Evolutionary conservation across 345 rosid species (phyloP).

Genomic region (Gossypium sturtianum): DNA sequence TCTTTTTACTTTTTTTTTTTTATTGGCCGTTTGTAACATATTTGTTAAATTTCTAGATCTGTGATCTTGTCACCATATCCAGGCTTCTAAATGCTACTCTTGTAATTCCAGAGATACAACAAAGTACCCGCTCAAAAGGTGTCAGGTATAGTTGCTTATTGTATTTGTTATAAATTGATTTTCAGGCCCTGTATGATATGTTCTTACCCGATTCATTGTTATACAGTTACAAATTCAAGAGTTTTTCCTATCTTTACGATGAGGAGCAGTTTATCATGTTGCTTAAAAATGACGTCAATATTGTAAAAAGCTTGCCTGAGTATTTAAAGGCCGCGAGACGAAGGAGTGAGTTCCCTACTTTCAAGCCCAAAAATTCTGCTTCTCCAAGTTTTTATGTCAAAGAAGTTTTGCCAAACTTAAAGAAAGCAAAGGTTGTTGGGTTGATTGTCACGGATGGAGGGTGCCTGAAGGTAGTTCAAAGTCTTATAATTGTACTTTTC

Average conservation of each 20-base stretch:
- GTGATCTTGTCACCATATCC: conserved; percentile 99
- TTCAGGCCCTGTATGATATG: conserved; percentile 1
- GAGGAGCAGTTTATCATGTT: conserved; percentile 90
- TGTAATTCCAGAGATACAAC: conserved; percentile 98
- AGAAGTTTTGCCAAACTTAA: conserved; percentile 71
- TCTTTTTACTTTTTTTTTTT: neutral
- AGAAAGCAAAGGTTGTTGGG: conserved; percentile 67
- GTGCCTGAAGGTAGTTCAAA: conserved; percentile 67
- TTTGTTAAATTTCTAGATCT: conserved; percentile 81
- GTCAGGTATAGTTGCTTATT: conserved; percentile 51
- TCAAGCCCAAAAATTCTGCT: conserved; percentile 72
- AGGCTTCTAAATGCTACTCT: conserved; percentile 99
- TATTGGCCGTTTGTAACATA: conserved; percentile 31
- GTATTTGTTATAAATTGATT: conserved; percentile 10
- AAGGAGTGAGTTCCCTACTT: conserved; percentile 62
- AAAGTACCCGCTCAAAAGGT: conserved; percentile 83
- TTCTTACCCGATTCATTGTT: conserved; percentile 13
- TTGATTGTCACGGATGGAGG: conserved; percentile 72
- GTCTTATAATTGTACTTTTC: neutral
- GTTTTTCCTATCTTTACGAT: conserved; percentile 90
- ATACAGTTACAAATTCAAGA: conserved; percentile 77
- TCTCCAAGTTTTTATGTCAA: conserved; percentile 68
- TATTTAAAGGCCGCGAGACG: conserved; percentile 69
- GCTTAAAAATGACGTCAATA: conserved; percentile 71
- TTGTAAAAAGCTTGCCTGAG: conserved; percentile 72